Conservation (phyloP, 257 asterid species). For the Solanum chilense region DNA sequence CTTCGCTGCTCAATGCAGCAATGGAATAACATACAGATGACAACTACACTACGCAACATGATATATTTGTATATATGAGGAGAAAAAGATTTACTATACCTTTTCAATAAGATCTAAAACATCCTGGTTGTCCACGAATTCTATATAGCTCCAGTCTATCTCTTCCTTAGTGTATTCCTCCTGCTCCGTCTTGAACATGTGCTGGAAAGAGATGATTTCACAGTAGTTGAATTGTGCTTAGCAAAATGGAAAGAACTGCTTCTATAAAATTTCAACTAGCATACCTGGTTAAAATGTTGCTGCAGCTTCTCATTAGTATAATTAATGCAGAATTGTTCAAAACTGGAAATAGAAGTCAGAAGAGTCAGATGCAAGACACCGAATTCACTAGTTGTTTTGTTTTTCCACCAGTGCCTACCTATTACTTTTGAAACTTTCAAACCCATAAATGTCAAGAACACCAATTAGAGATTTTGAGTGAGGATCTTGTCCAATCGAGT, state of each 20-base stretch:
- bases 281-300: conserved; percentile 98
- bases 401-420: conserved; percentile 41
- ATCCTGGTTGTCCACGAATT: conserved; percentile 94
- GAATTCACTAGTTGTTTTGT: not conserved
- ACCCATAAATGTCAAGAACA: conserved; percentile 96
- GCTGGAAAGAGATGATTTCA: conserved; percentile 40
- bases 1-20: not conserved
- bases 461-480: conserved; percentile 75
- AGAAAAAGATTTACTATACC: conserved; percentile 26
- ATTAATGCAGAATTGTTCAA: conserved; percentile 95
- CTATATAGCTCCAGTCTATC: conserved; percentile 98
- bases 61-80: not conserved
- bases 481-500: conserved; percentile 90
- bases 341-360: conserved; percentile 36
- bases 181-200: conserved; percentile 97
- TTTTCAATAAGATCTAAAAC: conserved; percentile 96
- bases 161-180: conserved; percentile 91
- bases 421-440: conserved; percentile 85
- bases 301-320: conserved; percentile 97
- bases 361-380: not conserved
- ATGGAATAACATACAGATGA: not conserved
- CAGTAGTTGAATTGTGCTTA: conserved; percentile 9
- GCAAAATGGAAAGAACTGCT: not conserved
- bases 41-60: not conserved
- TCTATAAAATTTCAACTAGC: not conserved